Base-by-base conservation (phyloP, 495 filamentous ascomycete genomes). In the Penicillium coprophilum region DNA sequence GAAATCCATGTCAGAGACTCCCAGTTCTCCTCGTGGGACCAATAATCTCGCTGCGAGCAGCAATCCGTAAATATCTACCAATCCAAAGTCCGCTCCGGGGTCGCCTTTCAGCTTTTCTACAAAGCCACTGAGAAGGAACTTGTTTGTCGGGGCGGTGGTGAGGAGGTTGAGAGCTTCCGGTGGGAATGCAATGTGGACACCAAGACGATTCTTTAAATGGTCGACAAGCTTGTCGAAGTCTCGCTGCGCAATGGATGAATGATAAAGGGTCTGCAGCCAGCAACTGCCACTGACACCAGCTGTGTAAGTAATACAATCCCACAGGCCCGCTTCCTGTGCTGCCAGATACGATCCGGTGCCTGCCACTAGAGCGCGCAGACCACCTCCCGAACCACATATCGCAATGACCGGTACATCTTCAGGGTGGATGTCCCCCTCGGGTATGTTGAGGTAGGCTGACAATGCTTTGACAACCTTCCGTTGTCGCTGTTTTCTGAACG, bases 221-320 rank as follows among this genome's bases (percentile, higher is more conserved):
- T 89, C 79, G 17, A 96, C 83, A 10, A 92, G 77, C 40, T 75
- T 81, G 27, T 81, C 75, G 59, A 92, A 82, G 57, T 82, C 80
- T 48, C 81, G 75, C 5, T 72, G 75, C 0, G 85, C 77, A n/a
- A 98, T 76, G 3, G 88, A 88, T n/a, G 92, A 96, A 61, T 92
- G 85, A 67, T 89, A 97, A 9, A 98, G 77, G 2, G 90, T 80
- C 70, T 97, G 92, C 30, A 97, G 75, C 94, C 94, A 98, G 68
- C 94, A 97, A 60, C 89, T 94, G 4, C 94, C 94, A 64, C 89
- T 93, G 15, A 98, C 94, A 8, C 94, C 94, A 23, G 94, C 90
- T 1, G 91, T 92, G 64, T 98, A 98, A 0, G 92, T 98, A 0
- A 88, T 82, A 68, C 92, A 96, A 67, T 96, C 91, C 68, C 94